Percentiles rank a stretch among this genome's conserved stretches.
These are phyloP conservation scores for Quercus tomentella DNA, from an alignment of 331 rosid genomes.

Conservation along the genomic window DNA sequence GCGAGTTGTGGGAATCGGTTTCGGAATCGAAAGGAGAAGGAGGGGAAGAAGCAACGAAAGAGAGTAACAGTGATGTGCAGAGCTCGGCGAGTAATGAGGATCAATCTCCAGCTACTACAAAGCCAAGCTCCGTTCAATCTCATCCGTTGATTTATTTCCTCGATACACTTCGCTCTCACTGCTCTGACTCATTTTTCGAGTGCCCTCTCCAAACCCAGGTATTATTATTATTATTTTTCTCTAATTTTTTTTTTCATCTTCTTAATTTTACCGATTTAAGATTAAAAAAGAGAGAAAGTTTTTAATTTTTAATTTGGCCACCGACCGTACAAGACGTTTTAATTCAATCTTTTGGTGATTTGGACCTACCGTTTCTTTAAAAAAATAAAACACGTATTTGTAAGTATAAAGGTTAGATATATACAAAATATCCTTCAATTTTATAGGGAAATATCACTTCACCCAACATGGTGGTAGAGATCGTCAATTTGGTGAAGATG, in stretches of 20 bases:
- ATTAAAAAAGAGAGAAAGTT: background rate
- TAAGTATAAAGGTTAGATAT: no score
- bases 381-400: no score
- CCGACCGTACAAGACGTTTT: no score
- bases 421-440: no score
- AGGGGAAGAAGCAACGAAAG: background rate
- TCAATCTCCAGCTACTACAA: slow-evolving; percentile 15
- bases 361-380: no score
- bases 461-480: no score
- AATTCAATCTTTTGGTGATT: no score
- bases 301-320: no score
- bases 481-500: no score
- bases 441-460: no score
- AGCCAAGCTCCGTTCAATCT: slow-evolving; percentile 13
- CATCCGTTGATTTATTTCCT: slow-evolving; percentile 25
- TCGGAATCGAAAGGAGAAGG: slow-evolving; percentile 7
- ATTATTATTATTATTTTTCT: background rate
- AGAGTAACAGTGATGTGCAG: slow-evolving; percentile 24
- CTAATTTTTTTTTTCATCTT: background rate
- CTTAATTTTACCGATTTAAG: background rate
- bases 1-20: slow-evolving; percentile 15
- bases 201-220: slow-evolving; percentile 25
- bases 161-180: slow-evolving; percentile 10
- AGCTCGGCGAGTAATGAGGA: slow-evolving; percentile 27
- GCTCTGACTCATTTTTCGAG: slow-evolving; percentile 19